Percentiles rank a stretch among this genome's conserved stretches.
These are phyloP conservation scores for Combretum micranthum DNA, from an alignment of 345 rosid genomes.

Conservation along the genomic window DNA sequence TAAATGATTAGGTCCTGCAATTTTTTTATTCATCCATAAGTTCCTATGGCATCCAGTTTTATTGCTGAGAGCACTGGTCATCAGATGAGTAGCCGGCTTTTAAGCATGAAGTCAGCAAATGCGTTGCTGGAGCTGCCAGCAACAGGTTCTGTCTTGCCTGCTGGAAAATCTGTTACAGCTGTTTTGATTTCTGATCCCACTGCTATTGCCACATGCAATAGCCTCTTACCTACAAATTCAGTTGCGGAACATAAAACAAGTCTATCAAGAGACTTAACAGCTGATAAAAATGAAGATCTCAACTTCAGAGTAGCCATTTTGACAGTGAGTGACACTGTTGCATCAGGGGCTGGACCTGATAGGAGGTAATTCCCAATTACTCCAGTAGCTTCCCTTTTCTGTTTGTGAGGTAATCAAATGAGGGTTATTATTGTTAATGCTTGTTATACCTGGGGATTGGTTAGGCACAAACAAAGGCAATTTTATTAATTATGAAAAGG, in stretches of 20 bases:
- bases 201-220: slow-evolving; percentile 18
- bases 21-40: too few relatives aligned
- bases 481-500: too few relatives aligned
- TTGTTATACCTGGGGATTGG: too few relatives aligned
- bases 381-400: slow-evolving; percentile 1
- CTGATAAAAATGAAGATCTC: slow-evolving; percentile 19
- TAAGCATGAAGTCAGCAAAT: slow-evolving; percentile 90
- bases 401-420: background rate
- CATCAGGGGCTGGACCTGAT: slow-evolving; percentile 83
- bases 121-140: slow-evolving; percentile 84
- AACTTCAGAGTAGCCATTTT: slow-evolving; percentile 65
- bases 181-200: slow-evolving; percentile 54
- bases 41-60: slow-evolving; percentile 43
- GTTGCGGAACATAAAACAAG: slow-evolving; percentile 26
- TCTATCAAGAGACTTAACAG: slow-evolving; percentile 15
- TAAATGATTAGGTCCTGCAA: too few relatives aligned
- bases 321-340: slow-evolving; percentile 90
- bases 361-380: slow-evolving; percentile 50
- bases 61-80: slow-evolving; percentile 91
- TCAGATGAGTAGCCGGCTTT: slow-evolving; percentile 85
- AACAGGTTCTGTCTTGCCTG: slow-evolving; percentile 44
- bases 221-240: slow-evolving; percentile 23
- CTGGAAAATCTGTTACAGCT: slow-evolving; percentile 75
- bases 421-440: too few relatives aligned
- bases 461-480: too few relatives aligned